A percentile compares a stretch with the other conserved stretches of the same genome.
Evolutionary conservation across 2,329 filamentous ascomycete species (phyloP).

Genomic region (Endoconidiophora laricicola): DNA sequence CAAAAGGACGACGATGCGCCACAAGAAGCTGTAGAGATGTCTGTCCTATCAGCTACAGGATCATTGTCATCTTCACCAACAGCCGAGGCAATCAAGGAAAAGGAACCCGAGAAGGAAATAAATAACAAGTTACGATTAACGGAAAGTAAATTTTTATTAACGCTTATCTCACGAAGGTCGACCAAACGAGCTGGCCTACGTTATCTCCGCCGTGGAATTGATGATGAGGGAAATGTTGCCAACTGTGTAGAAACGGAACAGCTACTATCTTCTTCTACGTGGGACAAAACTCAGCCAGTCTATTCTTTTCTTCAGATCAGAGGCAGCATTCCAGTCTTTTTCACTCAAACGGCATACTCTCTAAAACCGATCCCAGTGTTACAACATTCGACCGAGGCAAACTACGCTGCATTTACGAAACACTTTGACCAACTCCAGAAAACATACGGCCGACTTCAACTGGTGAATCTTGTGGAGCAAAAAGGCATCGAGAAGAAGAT

Average conservation of each 20-base stretch:
- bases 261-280: conserved; percentile 57
- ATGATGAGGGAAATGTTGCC: conserved; percentile 75
- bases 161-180: conserved; percentile 78
- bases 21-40: conserved; percentile 31
- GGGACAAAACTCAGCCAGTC: conserved; percentile 35
- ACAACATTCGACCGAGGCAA: conserved; percentile 65
- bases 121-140: conserved; percentile 17
- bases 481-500: conserved; percentile 66
- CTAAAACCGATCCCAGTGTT: conserved; percentile 74
- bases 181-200: conserved; percentile 72
- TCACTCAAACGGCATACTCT: conserved; percentile 85
- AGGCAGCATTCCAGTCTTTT: conserved; percentile 87
- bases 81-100: conserved; percentile 16
- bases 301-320: conserved; percentile 79
- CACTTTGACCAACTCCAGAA: conserved; percentile 58
- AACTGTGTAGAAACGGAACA: conserved; percentile 95
- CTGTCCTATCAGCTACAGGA: conserved; percentile 20
- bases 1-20: conserved; percentile 31
- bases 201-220: conserved; percentile 77
- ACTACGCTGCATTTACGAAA: conserved; percentile 58
- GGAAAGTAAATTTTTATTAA: conserved; percentile 56
- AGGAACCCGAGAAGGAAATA: conserved; percentile 8
- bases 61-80: conserved; percentile 7
- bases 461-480: conserved; percentile 77
- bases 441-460: conserved; percentile 61